Evolutionary conservation across 805 yeast species (phyloP), one percentile per base, ranked within the genome.

Genomic region (Saccharomycopsis capsularis): DNA sequence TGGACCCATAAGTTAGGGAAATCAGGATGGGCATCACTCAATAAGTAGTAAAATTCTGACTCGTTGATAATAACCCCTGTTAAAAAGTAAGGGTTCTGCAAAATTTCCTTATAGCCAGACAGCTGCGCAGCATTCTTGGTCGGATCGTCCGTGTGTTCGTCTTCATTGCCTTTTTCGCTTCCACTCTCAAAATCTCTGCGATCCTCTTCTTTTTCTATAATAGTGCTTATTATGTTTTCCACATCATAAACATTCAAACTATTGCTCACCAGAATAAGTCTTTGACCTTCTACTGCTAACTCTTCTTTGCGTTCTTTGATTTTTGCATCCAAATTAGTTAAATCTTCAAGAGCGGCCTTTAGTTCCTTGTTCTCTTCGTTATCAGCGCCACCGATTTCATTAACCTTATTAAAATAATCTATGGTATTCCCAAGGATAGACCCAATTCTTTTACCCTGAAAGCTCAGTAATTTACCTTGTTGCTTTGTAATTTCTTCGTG

Each of bases 11-110:
- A 11, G 9, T 27, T 22, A 15, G 50, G 46, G 24, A 15, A 40
- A 3, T 9, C n/a, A 11, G 30, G 13, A 16, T 42, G 18, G 5
- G 30, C 18, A 15, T 22, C 19, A 22, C 39, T 43, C 7, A 46
- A 23, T 15, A 24, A 24, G 22, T 50, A 50, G 25, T 27, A 50
- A 34, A 50, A 43, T 13, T 49, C 46, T n/a, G n/a, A 5, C 30
- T 49, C 51, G 16, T 44, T 42, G 15, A 35, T 23, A 18, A 50
- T 44, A n/a, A 50, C 41, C 15, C 54, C 54, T 9, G 37, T 40
- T 15, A 50, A 34, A 6, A 15, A 3, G 24, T 50, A 50, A 16
- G 54, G 48, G 4, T 46, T 16, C 4, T 23, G 16, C 15, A 45
- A 24, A 25, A 45, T 35, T 4, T 35, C 21, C 34, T 42, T 15